These are phyloP conservation scores for Trichoderma pleuroti DNA, from an alignment of 2,329 filamentous ascomycete species.

Conservation along the genomic window DNA sequence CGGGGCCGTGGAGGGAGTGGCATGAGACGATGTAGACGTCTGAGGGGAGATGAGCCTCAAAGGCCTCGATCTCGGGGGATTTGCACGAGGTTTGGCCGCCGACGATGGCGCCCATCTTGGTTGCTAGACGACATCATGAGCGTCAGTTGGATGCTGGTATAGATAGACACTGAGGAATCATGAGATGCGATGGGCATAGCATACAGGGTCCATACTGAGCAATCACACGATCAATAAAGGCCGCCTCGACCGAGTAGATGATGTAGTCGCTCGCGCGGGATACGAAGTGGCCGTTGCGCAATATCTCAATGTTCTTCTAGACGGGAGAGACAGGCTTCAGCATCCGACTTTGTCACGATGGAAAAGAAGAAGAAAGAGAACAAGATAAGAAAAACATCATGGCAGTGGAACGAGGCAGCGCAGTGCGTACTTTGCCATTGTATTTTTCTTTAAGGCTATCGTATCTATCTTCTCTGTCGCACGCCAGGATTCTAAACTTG, in stretches of 20 bases:
- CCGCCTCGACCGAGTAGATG: conserved; percentile 97
- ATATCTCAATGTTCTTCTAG: conserved; percentile 77
- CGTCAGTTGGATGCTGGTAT: neutral
- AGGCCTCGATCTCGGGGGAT: conserved; percentile 89
- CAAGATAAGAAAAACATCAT: conserved; percentile 15
- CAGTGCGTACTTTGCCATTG: conserved; percentile 69
- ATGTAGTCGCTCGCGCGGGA: conserved; percentile 97
- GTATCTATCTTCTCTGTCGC: conserved; percentile 87
- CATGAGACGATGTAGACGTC: conserved; percentile 95
- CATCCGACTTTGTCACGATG: conserved; percentile 30
- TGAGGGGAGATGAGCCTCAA: conserved; percentile 79
- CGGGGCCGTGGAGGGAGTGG: conserved; percentile 92
- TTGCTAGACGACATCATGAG: conserved; percentile 56
- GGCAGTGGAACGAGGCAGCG: conserved; percentile 4
- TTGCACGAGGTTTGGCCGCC: conserved; percentile 98
- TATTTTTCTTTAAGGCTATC: conserved; percentile 79
- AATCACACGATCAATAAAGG: conserved; percentile 82
- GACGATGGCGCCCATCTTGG: conserved; percentile 90
- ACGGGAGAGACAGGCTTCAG: conserved; percentile 44
- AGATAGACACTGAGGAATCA: neutral
- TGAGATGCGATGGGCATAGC: conserved; percentile 44
- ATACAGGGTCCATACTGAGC: conserved; percentile 88
- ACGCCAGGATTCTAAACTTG: conserved; percentile 76
- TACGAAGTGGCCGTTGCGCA: conserved; percentile 91
- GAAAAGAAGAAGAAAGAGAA: conserved; percentile 21